Base-by-base conservation (phyloP, 2,329 filamentous ascomycete species). In the Parafenestella ontariensis region DNA sequence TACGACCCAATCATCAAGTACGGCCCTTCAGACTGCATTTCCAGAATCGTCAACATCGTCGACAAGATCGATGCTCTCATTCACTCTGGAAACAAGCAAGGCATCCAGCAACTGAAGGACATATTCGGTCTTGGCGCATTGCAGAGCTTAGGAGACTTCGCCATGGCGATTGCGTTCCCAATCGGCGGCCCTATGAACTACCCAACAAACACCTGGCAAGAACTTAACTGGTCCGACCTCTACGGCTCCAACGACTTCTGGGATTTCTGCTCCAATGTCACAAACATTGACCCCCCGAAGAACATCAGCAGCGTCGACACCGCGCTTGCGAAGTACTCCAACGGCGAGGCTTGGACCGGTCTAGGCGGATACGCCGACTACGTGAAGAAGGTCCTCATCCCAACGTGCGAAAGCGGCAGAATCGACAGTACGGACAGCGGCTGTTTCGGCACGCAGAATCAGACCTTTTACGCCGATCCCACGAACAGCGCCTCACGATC, bases 311-410 rank as follows among this genome's bases (percentile, higher is more conserved):
- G 73, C 2, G 66, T 82, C 31, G 82, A 85, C 56, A 76, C 76
- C 37, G 70, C 69, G 7, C 68, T 84, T 13, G 71, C 81, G 9
- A 76, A 81, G 9, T 83, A 83, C 64, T 82, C 82, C 0, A 62
- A 77, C 26, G 82, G 81, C 15, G 74, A 80, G 50, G 66, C 81
- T 1, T 84, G 82, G 82, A 75, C 74, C 3, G 79, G 80, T 13
- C 71, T 84, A 1, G 82, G 82, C 17, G 79, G 78, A 47, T 84
- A 84, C 58, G 81, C 81, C 5, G 76, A 79, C 53, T 84, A 84
- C 54, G 69, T 85, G 41, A 81, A 83, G 64, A 71, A 74, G 3
- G 70, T 76, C 11, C 71, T 82, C 10, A 65, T 82, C 2, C 77
- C 79, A 0, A 67, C 75, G 0, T 83, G 81, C 51, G 57, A 67